Evolutionary conservation across 768 basidiomycete genomes (phyloP).

Genomic region (Boletus patriciae): DNA sequence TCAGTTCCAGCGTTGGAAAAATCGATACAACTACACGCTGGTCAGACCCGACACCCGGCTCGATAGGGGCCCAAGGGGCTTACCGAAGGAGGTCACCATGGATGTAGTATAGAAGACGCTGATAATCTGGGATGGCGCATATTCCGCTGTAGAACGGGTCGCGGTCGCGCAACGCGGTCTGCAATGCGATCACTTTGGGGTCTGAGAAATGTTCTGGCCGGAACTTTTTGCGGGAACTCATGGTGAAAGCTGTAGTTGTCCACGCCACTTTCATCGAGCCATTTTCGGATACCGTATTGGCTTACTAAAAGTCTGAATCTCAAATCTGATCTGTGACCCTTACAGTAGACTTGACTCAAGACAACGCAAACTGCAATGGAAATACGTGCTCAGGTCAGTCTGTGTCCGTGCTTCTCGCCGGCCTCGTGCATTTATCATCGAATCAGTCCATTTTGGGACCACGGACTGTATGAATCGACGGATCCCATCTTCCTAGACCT

Average conservation of each 20-base stretch:
- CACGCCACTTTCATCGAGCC: neutral
- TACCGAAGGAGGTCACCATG: neutral
- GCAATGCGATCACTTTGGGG: neutral
- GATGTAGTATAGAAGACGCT: neutral
- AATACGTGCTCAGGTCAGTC: no score
- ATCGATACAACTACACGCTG: neutral
- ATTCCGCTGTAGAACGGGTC: conserved; percentile 1
- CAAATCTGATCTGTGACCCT: no score
- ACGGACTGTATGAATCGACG: no score
- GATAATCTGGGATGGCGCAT: neutral
- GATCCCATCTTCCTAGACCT: no score
- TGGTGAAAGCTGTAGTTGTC: neutral
- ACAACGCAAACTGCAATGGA: no score
- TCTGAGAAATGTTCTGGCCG: neutral
- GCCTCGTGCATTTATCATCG: no score
- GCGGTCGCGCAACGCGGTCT: neutral
- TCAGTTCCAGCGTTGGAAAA: neutral
- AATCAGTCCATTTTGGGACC: no score
- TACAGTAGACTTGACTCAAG: no score
- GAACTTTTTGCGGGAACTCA: neutral
- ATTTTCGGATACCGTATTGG: neutral
- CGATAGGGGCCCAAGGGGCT: neutral
- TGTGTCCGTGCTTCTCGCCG: no score
- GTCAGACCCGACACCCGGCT: neutral
- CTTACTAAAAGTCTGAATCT: no score